Evolutionary conservation across 1,284 basidiomycete species (phyloP), one percentile per base, ranked within the genome.

Genomic region (Naganishia sp.): DNA sequence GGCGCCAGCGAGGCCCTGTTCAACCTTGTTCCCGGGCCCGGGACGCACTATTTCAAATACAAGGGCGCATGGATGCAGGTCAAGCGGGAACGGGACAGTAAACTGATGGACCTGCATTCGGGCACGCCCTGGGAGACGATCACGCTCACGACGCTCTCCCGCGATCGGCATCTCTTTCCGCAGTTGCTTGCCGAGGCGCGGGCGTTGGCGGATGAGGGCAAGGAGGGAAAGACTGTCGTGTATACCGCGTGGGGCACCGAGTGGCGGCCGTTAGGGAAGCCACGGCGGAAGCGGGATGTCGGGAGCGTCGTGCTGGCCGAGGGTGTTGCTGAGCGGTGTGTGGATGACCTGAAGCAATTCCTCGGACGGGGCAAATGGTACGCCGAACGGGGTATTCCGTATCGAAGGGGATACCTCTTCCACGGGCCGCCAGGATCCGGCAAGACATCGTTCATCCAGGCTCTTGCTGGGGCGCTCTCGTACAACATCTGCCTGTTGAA

Each of bases 401-500:
- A 99, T 77, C 87, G 96, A 31, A 85, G 96, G 72, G 96, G 96
- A 44, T 98, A 98, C 78, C 85, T 99, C 18, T 82, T 99, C 13
- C 87, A 99, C 75, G 96, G 96, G 7, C 94, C 96, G 21, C 96
- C 96, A 0, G 96, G 96, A 23, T 96, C 93, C 0, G 96, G 96
- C 64, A 99, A 99, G 80, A 95, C 94, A 1, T 98, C 94, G 0
- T 99, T 94, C 81, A 99, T 99, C 72, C 94, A 97, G 77, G 94
- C 96, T 3, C 84, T 99, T 9, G 96, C 96, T 10, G 96, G 95
- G 13, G 86, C 87, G 18, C 81, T 99, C 33, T 88, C 87, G 65
- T 97, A 98, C 82, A 94, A 99, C 79, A 97, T 99, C 67, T 98
- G 94, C 77, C 81, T 99, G 31, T 84, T 99, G 55, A 99, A 99